Evolutionary conservation across 306 rosid genomes (phyloP).

Genomic region (Elaeagnus macrophylla): DNA sequence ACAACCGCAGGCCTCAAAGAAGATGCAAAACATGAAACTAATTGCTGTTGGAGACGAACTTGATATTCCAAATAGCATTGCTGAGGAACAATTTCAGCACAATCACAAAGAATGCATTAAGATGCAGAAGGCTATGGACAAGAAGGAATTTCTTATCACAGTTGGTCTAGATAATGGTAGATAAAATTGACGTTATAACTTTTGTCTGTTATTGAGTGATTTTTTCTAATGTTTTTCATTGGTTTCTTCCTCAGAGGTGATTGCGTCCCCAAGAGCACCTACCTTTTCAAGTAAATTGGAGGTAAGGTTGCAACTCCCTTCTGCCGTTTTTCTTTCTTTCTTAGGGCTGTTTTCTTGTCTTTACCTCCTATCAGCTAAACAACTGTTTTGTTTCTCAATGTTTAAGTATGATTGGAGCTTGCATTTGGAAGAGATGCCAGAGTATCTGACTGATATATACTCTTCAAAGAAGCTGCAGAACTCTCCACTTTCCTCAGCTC

Average conservation of each 20-base stretch:
- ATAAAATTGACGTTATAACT: neutral
- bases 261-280: conserved; percentile 18
- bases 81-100: conserved; percentile 41
- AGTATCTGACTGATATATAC: conserved; percentile 19
- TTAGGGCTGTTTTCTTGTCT: too few species aligned
- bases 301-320: conserved; percentile 23
- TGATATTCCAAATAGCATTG: conserved; percentile 23
- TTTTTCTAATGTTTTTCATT: neutral
- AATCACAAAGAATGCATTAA: conserved; percentile 46
- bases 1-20: conserved; percentile 4
- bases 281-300: conserved; percentile 17
- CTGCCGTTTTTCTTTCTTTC: neutral
- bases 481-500: conserved; percentile 34
- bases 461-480: conserved; percentile 10
- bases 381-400: neutral
- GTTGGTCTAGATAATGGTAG: conserved; percentile 46
- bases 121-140: conserved; percentile 22
- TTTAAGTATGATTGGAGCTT: conserved; percentile 22
- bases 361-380: neutral
- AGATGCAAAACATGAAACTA: conserved; percentile 18
- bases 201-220: neutral
- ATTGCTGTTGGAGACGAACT: conserved; percentile 21
- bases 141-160: conserved; percentile 25
- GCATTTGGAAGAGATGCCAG: conserved; percentile 38
- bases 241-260: conserved; percentile 10